Base-by-base conservation (phyloP, 1,284 basidiomycete species). In the Pterulicium gracile region DNA sequence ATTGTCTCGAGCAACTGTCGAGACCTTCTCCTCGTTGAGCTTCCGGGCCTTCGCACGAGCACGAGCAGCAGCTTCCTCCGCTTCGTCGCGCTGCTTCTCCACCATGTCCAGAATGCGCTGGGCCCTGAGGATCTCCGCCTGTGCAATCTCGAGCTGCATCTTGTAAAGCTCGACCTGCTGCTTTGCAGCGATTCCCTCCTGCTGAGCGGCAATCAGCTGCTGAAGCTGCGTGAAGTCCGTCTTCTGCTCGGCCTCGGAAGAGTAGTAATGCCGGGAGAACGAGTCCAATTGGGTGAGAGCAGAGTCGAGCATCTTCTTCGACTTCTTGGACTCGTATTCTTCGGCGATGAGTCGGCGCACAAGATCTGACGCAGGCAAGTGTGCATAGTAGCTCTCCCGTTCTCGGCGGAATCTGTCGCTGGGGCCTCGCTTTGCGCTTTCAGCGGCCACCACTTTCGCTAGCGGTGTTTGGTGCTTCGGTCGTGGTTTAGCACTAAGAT, bases 101-200 rank as follows among this genome's bases (percentile, higher is more conserved):
- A 73, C 58, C 3, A 60, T 58, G 52, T 58, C 62, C 32, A 77
- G 54, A 1, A 68, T 60, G 2, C 67, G 64, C 52, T 72, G 66
- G 1, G 66, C 66, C 21, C 70, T 67, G 18, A 59, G 51, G 36
- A 85, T 75, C 56, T 85, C 81, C 48, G 64, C 61, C 53, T 79
- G 77, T 2, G 81, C 81, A 53, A 72, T 72, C 21, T 77, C 72
- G 23, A 81, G 65, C 59, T 84, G 79, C 3, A 78, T 54, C 52
- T 81, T 76, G 59, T 81, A 81, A 46, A 82, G 44, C 44, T 69
- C 63, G 13, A 82, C 56, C 46, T 81, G 75, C 47, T 80, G 74
- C 23, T 65, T 67, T 2, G 71, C 64, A 23, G 69, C 70, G 12
- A 61, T 50, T 0, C 75, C 68, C 3, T 79, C 72, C 44, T 72